phyloP scores from a whole-genome alignment of 2,329 filamentous ascomycete genomes.

The Aspergillus fischeri region DNA sequence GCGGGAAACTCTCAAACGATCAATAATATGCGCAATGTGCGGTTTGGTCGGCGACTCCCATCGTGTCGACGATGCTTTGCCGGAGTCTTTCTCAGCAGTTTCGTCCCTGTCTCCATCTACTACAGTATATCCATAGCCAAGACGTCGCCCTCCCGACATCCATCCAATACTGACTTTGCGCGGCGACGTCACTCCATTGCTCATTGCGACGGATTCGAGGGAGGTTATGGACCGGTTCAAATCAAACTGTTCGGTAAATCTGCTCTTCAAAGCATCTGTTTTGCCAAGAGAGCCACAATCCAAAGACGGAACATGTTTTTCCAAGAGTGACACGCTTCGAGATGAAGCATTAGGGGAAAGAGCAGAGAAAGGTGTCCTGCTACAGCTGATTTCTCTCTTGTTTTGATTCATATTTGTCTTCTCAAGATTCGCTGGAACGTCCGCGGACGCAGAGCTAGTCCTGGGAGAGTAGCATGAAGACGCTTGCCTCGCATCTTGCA shows the following conservation, averaged over 20 bases:
- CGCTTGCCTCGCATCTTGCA: constrained; percentile 8
- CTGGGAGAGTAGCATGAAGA: constrained; percentile 27
- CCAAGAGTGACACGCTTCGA: background rate
- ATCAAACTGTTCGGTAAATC: constrained; percentile 32
- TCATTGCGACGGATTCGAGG: background rate
- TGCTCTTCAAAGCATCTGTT: constrained; percentile 21
- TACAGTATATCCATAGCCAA: constrained; percentile 38
- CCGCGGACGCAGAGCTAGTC: constrained; percentile 11
- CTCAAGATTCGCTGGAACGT: constrained; percentile 1
- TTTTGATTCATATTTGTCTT: background rate
- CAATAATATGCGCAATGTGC: constrained; percentile 11
- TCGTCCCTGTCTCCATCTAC: constrained; percentile 21
- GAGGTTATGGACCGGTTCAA: constrained; percentile 7
- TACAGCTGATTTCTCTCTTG: background rate
- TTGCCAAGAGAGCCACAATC: background rate
- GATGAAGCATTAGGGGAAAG: background rate
- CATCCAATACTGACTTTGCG: constrained; percentile 39
- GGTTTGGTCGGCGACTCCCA: constrained; percentile 2
- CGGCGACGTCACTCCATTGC: constrained; percentile 9
- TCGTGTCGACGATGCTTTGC: constrained; percentile 1
- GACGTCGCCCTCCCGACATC: constrained; percentile 38
- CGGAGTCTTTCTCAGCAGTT: background rate
- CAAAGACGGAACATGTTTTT: background rate
- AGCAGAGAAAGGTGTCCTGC: background rate
- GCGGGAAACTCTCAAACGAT: constrained; percentile 10